Evolutionary conservation across 1,284 basidiomycete species (phyloP).

Genomic region (Apiotrichum mycotoxinovorans): DNA sequence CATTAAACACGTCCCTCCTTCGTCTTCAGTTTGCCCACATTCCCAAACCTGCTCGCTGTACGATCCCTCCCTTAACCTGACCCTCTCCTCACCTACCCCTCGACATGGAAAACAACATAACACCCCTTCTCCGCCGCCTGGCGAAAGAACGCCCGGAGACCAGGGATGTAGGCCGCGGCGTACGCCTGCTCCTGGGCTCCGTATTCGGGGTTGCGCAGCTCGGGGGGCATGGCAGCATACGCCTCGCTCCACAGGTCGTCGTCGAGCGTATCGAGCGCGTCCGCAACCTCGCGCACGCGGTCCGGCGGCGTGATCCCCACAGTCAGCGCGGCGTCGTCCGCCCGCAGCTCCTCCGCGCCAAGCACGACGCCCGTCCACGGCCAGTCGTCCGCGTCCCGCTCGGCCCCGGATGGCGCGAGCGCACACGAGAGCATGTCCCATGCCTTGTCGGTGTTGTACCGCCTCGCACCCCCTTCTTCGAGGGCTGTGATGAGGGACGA

Average conservation of each 20-base stretch:
- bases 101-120: conserved; percentile 3
- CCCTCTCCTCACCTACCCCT: too few relatives aligned
- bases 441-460: neutral
- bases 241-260: neutral
- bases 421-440: neutral
- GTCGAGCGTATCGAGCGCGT: neutral
- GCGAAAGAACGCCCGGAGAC: neutral
- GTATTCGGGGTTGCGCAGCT: neutral
- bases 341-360: neutral
- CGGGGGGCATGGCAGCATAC: neutral
- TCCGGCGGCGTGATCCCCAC: neutral
- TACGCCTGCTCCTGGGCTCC: neutral
- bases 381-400: neutral
- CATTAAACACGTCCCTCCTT: too few relatives aligned
- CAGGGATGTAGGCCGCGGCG: neutral
- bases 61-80: too few relatives aligned
- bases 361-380: neutral
- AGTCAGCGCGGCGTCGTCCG: neutral
- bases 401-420: neutral
- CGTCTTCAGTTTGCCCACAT: too few relatives aligned
- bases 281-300: neutral
- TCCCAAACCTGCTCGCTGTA: too few relatives aligned
- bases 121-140: neutral
- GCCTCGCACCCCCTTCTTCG: neutral
- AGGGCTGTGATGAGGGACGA: neutral